Conservation (phyloP, 2,329 filamentous ascomycete genomes). For the Phaeosphaeriaceae sp. region DNA sequence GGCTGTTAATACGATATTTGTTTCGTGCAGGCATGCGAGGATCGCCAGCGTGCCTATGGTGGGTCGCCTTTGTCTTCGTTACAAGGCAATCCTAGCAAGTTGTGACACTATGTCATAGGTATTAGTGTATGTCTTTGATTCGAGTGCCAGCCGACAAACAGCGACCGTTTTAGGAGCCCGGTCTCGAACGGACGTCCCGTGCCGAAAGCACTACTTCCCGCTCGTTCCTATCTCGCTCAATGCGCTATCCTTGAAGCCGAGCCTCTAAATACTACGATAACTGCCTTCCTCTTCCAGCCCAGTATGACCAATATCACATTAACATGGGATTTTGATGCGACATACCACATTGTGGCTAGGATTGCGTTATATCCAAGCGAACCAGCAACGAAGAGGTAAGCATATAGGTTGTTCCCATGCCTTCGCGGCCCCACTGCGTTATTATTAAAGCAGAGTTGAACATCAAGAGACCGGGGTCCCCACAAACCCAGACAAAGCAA, state of each 20-base stretch:
- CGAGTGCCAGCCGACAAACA: background rate
- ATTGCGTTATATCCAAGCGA: too few relatives aligned
- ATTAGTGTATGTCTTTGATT: too few relatives aligned
- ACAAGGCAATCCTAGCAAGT: too few relatives aligned
- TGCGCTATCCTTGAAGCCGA: background rate
- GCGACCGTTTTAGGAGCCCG: background rate
- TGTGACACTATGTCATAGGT: too few relatives aligned
- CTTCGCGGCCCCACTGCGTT: too few relatives aligned
- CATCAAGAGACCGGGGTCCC: too few relatives aligned
- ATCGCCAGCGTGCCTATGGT: background rate
- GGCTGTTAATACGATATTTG: background rate
- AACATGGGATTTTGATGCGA: background rate
- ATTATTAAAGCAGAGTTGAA: too few relatives aligned
- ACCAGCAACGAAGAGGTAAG: too few relatives aligned
- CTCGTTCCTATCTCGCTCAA: background rate
- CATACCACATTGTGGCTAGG: too few relatives aligned
- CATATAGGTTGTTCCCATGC: too few relatives aligned
- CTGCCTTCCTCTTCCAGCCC: background rate
- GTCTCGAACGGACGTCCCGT: background rate
- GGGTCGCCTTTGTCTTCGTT: too few relatives aligned
- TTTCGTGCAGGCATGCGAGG: slow-evolving; percentile 7
- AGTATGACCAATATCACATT: background rate
- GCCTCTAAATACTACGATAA: background rate
- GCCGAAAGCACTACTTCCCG: background rate
- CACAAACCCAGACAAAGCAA: too few relatives aligned